Conservation (phyloP, 2,329 filamentous ascomycete genomes). For the Laburnicola sp. region DNA sequence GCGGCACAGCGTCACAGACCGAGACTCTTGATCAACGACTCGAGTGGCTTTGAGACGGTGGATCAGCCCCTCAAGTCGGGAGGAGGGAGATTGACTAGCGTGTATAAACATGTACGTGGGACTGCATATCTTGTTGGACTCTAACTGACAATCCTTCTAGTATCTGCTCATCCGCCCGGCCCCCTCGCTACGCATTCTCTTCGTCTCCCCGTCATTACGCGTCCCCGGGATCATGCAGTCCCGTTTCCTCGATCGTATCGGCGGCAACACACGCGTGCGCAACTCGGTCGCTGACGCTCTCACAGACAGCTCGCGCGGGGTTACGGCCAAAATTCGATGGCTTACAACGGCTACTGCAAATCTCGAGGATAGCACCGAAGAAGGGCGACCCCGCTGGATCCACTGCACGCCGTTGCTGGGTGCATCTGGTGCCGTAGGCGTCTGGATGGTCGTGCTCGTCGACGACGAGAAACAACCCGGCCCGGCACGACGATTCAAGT, state of each 20-base stretch:
- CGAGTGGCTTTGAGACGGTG: slow-evolving; percentile 37
- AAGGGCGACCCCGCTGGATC: slow-evolving; percentile 71
- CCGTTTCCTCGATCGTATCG: slow-evolving; percentile 53
- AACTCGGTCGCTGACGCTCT: slow-evolving; percentile 62
- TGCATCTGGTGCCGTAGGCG: slow-evolving; percentile 67
- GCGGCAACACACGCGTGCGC: slow-evolving; percentile 56
- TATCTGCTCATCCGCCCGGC: slow-evolving; percentile 54
- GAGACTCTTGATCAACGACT: slow-evolving; percentile 55
- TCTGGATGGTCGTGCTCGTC: slow-evolving; percentile 77
- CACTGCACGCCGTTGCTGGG: slow-evolving; percentile 75
- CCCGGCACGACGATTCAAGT: slow-evolving; percentile 32
- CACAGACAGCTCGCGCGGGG: slow-evolving; percentile 64
- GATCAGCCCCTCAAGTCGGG: slow-evolving; percentile 18
- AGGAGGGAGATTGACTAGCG: slow-evolving; percentile 48
- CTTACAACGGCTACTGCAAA: slow-evolving; percentile 45
- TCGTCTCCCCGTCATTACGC: slow-evolving; percentile 54
- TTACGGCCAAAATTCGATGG: slow-evolving; percentile 77
- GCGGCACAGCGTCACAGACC: slow-evolving; percentile 39
- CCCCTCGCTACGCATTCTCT: slow-evolving; percentile 55
- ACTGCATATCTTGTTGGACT: background rate
- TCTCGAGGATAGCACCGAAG: slow-evolving; percentile 51
- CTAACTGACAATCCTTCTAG: slow-evolving; percentile 27
- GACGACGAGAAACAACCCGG: slow-evolving; percentile 53
- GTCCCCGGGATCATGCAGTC: slow-evolving; percentile 55
- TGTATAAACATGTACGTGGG: slow-evolving; percentile 60